Base-by-base conservation (phyloP, 202 grass and related monocot species). In the Eragrostis tef region DNA sequence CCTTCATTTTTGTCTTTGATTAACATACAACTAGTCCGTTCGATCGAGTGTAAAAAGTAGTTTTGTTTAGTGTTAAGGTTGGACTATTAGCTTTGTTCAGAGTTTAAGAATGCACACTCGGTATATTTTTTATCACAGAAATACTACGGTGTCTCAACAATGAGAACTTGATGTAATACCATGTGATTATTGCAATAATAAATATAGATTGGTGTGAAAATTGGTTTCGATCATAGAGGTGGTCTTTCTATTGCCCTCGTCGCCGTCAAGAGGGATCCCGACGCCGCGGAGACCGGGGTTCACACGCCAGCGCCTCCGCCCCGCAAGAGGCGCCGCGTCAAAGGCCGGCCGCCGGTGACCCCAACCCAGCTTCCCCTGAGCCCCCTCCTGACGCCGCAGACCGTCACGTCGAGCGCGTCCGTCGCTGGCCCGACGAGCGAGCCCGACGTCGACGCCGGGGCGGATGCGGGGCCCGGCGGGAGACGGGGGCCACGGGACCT, bases 191-290 rank as follows among this genome's bases (percentile, higher is more conserved):
- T 31, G 29, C 29, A 31, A 31, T 31, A 31, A 31, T 31, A 31
- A 31, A 31, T 31, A 31, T 31, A 31, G 29, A 31, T 31, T 31
- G 29, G 29, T 31, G 2, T 31, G 29, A 31, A 31, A 31, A 31
- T 31, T 31, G 29, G 29, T 31, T 31, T 31, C 2, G 29, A 3
- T 31, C 29, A 31, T 31, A 31, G 29, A 31, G 29, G 29, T 3
- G 29, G 29, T 31, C 29, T 31, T 31, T 31, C 3, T 31, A 31
- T 31, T 31, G n/a, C n/a, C n/a, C 22, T 58, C 73, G 10, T 44
- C 58, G 5, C 50, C 22, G 43, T 82, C 39, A 89, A 89, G 83
- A 64, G 51, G 71, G 83, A 89, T 2, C 74, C 52, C 73, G 67
- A 78, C 9, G 82, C 6, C 5, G 47, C 24, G 0, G 41, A 44